Conservation (phyloP, 257 asterid species). For the Solanum paucissectum region DNA sequence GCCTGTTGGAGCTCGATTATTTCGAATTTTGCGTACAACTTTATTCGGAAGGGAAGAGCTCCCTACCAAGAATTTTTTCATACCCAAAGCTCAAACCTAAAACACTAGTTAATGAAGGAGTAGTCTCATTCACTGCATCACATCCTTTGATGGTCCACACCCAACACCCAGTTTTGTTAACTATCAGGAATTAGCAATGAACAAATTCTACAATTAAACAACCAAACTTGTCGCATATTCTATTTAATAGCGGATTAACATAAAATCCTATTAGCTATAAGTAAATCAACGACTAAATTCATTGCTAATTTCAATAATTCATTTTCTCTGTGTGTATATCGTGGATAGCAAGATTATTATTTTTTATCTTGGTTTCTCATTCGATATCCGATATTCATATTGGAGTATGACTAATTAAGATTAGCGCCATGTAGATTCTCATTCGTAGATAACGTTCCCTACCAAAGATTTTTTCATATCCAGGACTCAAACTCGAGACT, state of each 20-base stretch:
- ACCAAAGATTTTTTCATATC: too few relatives aligned
- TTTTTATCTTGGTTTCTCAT: too few relatives aligned
- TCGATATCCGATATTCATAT: too few relatives aligned
- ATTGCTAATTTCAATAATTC: neutral
- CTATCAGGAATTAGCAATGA: neutral
- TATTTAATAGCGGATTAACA: neutral
- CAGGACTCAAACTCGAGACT: accelerated
- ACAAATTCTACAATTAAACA: neutral
- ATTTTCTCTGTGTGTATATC: neutral
- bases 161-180: neutral
- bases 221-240: neutral
- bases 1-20: neutral
- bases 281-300: neutral
- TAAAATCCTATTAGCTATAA: neutral
- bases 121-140: neutral
- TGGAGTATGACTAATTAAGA: too few relatives aligned
- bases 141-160: neutral
- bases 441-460: too few relatives aligned
- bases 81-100: neutral
- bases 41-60: neutral
- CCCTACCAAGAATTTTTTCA: too few relatives aligned
- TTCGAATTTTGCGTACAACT: too few relatives aligned
- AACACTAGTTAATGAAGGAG: too few relatives aligned
- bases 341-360: neutral
- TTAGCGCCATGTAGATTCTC: too few relatives aligned